Percentiles rank a stretch among this genome's conserved stretches.
phyloP scores from a whole-genome alignment of 2,329 filamentous ascomycete genomes.

The Tolypocladium album region DNA sequence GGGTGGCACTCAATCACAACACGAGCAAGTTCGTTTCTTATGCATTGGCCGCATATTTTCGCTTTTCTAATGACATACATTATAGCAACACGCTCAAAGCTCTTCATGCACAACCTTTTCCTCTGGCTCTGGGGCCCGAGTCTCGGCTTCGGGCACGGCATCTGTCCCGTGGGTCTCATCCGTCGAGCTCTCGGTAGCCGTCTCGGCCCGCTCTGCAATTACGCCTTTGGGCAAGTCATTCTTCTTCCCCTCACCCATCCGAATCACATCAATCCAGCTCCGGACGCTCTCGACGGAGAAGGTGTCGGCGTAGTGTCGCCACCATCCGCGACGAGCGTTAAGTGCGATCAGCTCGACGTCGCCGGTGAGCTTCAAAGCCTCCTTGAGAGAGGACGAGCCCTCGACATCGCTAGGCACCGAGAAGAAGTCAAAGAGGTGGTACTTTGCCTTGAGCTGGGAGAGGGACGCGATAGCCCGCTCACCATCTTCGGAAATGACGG shows the following conservation, averaged over 20 bases:
- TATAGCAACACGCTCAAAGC: conserved; percentile 24
- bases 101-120: conserved; percentile 34
- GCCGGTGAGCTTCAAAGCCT: conserved; percentile 45
- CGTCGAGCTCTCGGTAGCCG: conserved; percentile 7
- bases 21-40: background rate
- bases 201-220: conserved; percentile 30
- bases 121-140: conserved; percentile 14
- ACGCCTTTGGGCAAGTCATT: conserved; percentile 58
- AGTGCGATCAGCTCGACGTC: conserved; percentile 67
- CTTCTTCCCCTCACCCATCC: conserved; percentile 78
- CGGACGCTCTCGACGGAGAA: conserved; percentile 57
- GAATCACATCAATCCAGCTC: conserved; percentile 82
- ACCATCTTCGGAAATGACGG: conserved; percentile 36
- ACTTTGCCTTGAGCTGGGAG: conserved; percentile 65
- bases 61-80: background rate
- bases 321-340: conserved; percentile 82
- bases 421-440: conserved; percentile 78
- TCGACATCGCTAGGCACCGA: conserved; percentile 48
- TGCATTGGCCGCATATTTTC: background rate
- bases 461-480: conserved; percentile 52
- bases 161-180: conserved; percentile 7
- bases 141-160: conserved; percentile 16
- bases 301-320: conserved; percentile 57
- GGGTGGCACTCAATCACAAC: background rate
- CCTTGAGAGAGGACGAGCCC: conserved; percentile 29